These are phyloP conservation scores for Fagus crenata DNA, from an alignment of 306 rosid genomes.

Conservation along the genomic window DNA sequence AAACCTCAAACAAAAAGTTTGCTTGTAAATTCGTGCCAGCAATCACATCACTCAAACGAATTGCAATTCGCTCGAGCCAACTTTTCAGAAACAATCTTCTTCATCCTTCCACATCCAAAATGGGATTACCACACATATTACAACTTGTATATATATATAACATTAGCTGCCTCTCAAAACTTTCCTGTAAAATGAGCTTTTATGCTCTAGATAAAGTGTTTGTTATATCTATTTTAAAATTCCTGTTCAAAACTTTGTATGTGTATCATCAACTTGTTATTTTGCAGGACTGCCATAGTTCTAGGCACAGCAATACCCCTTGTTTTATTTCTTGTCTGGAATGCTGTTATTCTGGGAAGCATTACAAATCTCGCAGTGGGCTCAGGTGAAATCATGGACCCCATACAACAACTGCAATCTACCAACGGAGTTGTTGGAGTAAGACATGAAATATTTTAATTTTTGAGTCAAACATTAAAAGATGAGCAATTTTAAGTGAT, in stretches of 20 bases:
- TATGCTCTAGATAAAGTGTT: not conserved
- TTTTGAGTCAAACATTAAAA: not conserved
- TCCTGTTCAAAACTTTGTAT: not conserved
- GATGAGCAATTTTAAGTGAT: constrained; percentile 5
- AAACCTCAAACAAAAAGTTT: no score
- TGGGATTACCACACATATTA: no score
- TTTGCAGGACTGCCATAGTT: constrained; percentile 66
- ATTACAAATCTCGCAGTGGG: constrained; percentile 47
- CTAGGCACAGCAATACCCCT: constrained; percentile 75
- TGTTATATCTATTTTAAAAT: constrained; percentile 2
- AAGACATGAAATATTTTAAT: constrained; percentile 19
- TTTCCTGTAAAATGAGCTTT: not conserved
- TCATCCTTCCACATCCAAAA: no score
- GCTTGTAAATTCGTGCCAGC: no score
- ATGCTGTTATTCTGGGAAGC: constrained; percentile 77
- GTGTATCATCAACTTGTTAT: constrained; percentile 12
- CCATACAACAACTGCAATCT: constrained; percentile 65
- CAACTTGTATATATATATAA: no score
- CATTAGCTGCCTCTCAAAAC: not conserved
- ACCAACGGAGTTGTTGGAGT: constrained; percentile 68
- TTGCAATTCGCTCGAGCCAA: no score
- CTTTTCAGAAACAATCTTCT: no score
- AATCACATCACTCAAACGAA: no score
- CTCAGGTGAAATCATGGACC: constrained; percentile 47
- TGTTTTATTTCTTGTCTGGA: constrained; percentile 68